Evolutionary conservation across 1,284 basidiomycete genomes (phyloP), one percentile per base, ranked within the genome.

Genomic region (Leccinum laetum): DNA sequence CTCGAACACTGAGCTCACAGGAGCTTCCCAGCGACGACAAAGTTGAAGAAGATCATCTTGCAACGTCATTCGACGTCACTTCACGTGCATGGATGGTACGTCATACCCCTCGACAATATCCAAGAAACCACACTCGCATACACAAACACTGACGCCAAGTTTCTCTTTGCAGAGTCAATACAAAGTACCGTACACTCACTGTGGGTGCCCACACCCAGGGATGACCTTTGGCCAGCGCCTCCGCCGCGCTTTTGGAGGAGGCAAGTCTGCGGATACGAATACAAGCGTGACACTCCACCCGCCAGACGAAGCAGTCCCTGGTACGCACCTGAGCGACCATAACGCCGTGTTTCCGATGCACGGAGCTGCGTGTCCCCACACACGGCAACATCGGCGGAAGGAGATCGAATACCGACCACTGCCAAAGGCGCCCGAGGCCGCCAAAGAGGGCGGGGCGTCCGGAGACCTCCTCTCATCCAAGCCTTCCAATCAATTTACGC

Each of bases 281-380:
- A 26, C 55, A 10, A 11, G 24, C 26, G 35, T 49, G 21, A 24
- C 77, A 9, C 67, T 72, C 2, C 59, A 13, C 13, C 69, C 75
- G 18, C 66, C 67, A 1, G 69, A 71, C 10, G 69, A 70, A 2
- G 78, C 78, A 39, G 69, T 72, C 10, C 70, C 73, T 0, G 79
- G 78, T 1, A 83, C 81, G 0, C 83, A 84, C 62, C 75, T 81
- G 5, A 81, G 80, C 65, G 81, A 84, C 67, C 83, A 83, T 69
- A 84, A 83, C 58, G 76, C 80, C 0, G 80, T 83, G 7, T 78
- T 73, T 55, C 71, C 76, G 8, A 68, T 74, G 52, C 73, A 76
- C 60, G 69, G 41, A 72, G 65, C 24, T 46, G 49, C 0, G n/a
- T 61, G 9, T 66, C 68, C 59, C 46, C 64, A 57, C 0, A 68